These are phyloP conservation scores for Porphyrellus cyaneotinctus DNA, from an alignment of 768 basidiomycete species.

Conservation along the genomic window DNA sequence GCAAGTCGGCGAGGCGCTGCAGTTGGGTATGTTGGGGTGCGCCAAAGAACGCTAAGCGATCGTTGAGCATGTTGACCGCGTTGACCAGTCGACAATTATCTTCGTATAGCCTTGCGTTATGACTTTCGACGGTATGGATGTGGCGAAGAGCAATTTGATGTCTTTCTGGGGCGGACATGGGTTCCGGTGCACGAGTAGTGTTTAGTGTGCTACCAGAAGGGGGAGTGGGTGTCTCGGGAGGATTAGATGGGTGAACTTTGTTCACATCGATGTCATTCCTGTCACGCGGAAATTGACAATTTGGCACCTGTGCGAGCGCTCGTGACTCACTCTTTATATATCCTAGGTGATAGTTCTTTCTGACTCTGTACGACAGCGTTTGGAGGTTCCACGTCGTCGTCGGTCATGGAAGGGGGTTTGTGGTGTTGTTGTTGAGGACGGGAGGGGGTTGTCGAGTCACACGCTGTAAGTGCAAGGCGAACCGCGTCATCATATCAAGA, in stretches of 20 bases:
- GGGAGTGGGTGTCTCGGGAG: constrained; percentile 2
- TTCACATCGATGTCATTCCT: constrained; percentile 2
- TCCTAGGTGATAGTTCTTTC: neutral
- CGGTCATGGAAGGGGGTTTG: constrained; percentile 5
- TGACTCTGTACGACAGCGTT: constrained; percentile 1
- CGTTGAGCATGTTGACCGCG: constrained; percentile 29
- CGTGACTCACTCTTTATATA: constrained; percentile 12
- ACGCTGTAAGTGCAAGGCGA: too few species aligned
- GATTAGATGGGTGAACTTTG: neutral
- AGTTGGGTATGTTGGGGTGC: constrained; percentile 18
- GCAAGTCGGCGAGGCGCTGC: constrained; percentile 17
- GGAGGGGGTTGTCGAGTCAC: too few species aligned
- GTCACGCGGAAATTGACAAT: neutral
- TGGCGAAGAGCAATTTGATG: constrained; percentile 26
- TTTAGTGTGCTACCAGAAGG: neutral
- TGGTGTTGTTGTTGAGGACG: too few species aligned
- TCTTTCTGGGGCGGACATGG: constrained; percentile 35
- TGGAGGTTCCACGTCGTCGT: constrained; percentile 2
- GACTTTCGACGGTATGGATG: constrained; percentile 27
- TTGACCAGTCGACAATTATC: constrained; percentile 36
- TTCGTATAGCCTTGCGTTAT: constrained; percentile 34
- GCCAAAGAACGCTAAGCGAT: constrained; percentile 22
- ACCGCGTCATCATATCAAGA: too few species aligned
- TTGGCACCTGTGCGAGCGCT: neutral
- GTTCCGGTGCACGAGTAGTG: constrained; percentile 44